Conservation (phyloP, 2,329 filamentous ascomycete genomes). For the Chaetomiaceae sp. region DNA sequence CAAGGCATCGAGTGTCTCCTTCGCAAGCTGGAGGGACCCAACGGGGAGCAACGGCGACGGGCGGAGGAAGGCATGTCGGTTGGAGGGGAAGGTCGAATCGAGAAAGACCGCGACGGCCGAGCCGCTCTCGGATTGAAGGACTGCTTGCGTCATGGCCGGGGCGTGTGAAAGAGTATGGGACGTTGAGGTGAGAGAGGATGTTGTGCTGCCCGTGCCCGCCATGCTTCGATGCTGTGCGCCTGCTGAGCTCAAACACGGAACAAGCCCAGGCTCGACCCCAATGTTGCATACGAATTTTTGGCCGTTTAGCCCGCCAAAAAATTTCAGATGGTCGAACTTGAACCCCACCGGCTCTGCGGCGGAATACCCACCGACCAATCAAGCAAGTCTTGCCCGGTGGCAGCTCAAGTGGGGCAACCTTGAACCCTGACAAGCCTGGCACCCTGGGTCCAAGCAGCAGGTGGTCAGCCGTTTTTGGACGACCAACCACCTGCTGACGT, state of each 20-base stretch:
- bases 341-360: conserved; percentile 1
- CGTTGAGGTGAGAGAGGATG: conserved; percentile 59
- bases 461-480: no score
- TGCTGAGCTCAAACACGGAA: conserved; percentile 3
- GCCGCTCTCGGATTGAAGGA: conserved; percentile 31
- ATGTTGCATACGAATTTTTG: conserved; percentile 1
- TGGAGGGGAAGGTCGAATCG: conserved; percentile 52
- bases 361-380: conserved; percentile 14
- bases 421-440: no score
- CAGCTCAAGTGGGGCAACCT: no score
- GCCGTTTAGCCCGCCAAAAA: conserved; percentile 7
- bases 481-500: no score
- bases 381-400: no score
- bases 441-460: no score
- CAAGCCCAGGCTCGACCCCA: not conserved
- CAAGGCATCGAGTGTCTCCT: conserved; percentile 73
- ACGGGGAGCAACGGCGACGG: conserved; percentile 63
- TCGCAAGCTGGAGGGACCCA: conserved; percentile 70
- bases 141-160: conserved; percentile 38
- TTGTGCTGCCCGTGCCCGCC: conserved; percentile 43
- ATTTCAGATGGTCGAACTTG: conserved; percentile 8
- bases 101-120: conserved; percentile 49
- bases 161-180: conserved; percentile 59
- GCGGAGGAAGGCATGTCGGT: conserved; percentile 72
- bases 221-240: conserved; percentile 22